Conservation (phyloP, 441 rosid species). For the Jatropha podagrica region DNA sequence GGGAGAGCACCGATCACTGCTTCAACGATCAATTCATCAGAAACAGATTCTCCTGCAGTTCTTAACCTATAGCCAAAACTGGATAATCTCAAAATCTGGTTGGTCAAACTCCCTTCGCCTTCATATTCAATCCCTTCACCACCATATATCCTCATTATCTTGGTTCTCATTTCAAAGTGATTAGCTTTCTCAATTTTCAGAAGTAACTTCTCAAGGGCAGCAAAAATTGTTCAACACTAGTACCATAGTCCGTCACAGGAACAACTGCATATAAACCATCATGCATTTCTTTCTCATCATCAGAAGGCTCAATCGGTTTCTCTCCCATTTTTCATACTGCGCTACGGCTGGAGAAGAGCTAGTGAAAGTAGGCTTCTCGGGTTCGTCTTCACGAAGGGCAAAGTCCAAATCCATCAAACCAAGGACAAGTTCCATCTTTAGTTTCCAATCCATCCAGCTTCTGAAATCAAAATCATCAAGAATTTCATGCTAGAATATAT, state of each 20-base stretch:
- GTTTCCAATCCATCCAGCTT: background rate
- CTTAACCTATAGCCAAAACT: background rate
- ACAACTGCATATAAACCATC: background rate
- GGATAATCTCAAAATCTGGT: background rate
- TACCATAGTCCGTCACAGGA: background rate
- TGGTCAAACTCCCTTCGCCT: background rate
- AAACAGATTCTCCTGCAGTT: background rate
- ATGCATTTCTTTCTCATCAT: background rate
- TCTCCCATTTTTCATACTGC: background rate
- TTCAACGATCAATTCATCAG: background rate
- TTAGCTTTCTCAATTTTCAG: background rate
- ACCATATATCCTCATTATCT: too few relatives aligned
- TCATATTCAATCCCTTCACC: background rate
- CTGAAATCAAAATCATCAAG: background rate
- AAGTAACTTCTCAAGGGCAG: background rate
- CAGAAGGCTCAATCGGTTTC: background rate
- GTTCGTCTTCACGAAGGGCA: conserved; percentile 8
- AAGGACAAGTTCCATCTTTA: background rate
- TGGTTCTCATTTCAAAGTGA: background rate
- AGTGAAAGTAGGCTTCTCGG: background rate
- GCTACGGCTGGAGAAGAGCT: background rate
- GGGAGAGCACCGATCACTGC: background rate
- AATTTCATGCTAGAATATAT: background rate
- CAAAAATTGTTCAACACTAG: background rate
- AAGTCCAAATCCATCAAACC: conserved; percentile 10